Base-by-base conservation (phyloP, 192 early-diverging fungal genomes). In the Coemansia sp. region DNA sequence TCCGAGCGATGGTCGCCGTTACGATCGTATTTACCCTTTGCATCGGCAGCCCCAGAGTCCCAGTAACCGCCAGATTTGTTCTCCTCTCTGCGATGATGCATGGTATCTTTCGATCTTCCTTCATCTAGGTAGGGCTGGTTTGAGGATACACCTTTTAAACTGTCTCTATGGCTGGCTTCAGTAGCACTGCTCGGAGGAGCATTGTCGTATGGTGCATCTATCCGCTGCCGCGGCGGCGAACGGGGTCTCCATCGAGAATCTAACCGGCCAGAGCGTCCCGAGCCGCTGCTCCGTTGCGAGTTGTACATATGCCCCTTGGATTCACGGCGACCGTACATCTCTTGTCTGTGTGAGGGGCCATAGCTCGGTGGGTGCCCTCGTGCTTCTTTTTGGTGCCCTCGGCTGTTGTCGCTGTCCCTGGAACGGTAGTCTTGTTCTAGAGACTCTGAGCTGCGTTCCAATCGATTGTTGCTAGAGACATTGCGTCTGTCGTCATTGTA, bases 341-440 rank as follows among this genome's bases (percentile, higher is more conserved):
- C 21, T 26, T 30, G 60, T 23, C 24, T 45, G 38, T 20, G 60
- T 9, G 60, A 44, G 30, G 15, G 4, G 4, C 35, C 9, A 21
- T 35, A 35, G 15, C 16, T 26, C 8, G 57, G 35, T 11, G 57
- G 38, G 35, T 59, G 36, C 7, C 35, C 35, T 2, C 57, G 57
- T 38, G 57, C 30, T 34, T 33, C 34, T 36, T 26, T 59, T 46
- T 49, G 65, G 61, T 48, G 43, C 41, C 66, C 66, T 55, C 55
- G 60, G 63, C 26, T 65, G 44, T 38, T 23, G 46, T 49, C 60
- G 18, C 62, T 58, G n/a, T 62, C 33, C 20, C 67, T 45, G 48
- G 60, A 34, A 18, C 51, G 67, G 36, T 43, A 49, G 26, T 45
- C 38, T 11, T 14, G 36, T 9, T 57, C 48, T 18, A 45, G 11